Evolutionary conservation across 2,329 filamentous ascomycete genomes (phyloP).

Genomic region (Fonsecaea monophora): DNA sequence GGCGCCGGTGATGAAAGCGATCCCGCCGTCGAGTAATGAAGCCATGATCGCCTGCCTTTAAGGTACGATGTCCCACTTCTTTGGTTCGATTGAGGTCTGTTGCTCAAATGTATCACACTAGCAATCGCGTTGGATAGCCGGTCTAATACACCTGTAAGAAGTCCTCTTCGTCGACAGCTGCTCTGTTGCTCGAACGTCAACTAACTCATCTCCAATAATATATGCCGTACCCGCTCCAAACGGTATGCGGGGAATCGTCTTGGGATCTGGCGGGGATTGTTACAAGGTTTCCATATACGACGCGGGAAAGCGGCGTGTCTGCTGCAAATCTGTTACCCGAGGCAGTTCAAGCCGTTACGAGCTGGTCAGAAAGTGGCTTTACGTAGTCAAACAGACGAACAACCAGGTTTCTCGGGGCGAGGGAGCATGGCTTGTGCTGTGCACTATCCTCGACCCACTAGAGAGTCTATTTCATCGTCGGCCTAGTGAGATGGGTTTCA

Average conservation of each 20-base stretch:
- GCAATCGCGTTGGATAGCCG: not conserved
- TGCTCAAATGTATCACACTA: not conserved
- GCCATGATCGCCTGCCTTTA: not conserved
- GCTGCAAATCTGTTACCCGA: not conserved
- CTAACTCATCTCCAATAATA: not conserved
- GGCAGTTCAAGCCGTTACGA: not conserved
- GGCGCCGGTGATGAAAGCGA: constrained; percentile 6
- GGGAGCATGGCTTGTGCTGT: not conserved
- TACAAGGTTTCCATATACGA: not conserved
- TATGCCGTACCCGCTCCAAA: not conserved
- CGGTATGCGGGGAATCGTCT: not conserved
- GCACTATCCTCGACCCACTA: not conserved
- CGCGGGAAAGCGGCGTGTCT: not conserved
- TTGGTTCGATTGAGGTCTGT: not conserved
- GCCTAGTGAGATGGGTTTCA: not conserved
- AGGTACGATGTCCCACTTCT: not conserved
- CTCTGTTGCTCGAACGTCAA: not conserved
- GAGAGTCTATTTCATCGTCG: not conserved
- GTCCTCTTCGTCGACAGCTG: not conserved
- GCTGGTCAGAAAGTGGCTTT: not conserved
- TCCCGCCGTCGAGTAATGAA: constrained; percentile 7
- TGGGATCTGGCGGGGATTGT: constrained; percentile 2
- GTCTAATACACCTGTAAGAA: not conserved
- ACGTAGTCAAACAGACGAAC: not conserved
- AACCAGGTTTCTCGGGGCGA: not conserved